These are phyloP conservation scores for Typha latifolia DNA, from an alignment of 176 grass and related monocot genomes.

Conservation along the genomic window DNA sequence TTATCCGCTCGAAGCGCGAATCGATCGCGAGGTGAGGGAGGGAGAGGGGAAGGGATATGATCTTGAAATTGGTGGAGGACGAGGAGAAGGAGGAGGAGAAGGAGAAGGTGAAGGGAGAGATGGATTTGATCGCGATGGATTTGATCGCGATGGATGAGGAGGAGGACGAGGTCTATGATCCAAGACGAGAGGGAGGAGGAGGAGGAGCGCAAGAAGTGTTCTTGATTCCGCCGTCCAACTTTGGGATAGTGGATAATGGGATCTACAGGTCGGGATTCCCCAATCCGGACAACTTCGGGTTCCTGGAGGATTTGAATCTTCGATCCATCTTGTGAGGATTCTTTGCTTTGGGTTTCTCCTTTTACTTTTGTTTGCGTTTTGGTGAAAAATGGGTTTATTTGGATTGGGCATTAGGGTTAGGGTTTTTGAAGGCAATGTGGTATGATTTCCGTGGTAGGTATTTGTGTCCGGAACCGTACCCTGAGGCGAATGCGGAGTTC, in stretches of 20 bases:
- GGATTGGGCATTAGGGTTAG: not conserved
- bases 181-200: not conserved
- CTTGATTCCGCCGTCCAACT: slow-evolving; percentile 22
- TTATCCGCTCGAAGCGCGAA: too few species aligned
- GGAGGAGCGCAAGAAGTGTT: not conserved
- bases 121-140: not conserved
- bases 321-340: slow-evolving; percentile 35
- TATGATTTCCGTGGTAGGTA: slow-evolving; percentile 21
- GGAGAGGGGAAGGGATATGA: too few species aligned
- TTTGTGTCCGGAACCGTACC: slow-evolving; percentile 47
- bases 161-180: not conserved
- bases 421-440: not conserved
- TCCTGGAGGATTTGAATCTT: slow-evolving; percentile 21
- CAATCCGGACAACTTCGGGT: slow-evolving; percentile 11
- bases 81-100: too few species aligned
- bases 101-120: too few species aligned
- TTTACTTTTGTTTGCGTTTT: not conserved
- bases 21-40: too few species aligned
- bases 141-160: not conserved
- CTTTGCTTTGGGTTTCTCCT: not conserved
- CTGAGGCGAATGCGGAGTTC: slow-evolving; percentile 37
- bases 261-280: slow-evolving; percentile 35
- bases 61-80: too few species aligned
- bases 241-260: slow-evolving; percentile 26
- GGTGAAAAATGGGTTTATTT: not conserved